These are phyloP conservation scores for Myxozyma melibiosi DNA, from an alignment of 805 yeast species.

Conservation along the genomic window DNA sequence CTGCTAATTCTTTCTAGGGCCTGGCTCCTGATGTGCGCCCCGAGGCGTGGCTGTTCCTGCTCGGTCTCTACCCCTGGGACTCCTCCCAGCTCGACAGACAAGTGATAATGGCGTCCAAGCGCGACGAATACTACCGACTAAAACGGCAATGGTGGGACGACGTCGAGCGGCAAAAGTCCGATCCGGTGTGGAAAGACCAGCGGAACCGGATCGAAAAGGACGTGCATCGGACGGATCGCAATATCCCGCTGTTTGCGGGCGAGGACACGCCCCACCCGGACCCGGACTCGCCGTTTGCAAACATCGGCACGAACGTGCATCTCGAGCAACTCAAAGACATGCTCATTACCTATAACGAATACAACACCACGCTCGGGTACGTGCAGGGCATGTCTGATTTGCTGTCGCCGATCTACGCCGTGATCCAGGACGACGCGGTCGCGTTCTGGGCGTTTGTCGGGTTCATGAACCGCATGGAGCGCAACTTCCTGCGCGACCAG, in stretches of 20 bases:
- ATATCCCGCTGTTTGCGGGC: conserved; percentile 62
- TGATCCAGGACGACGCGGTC: conserved; percentile 66
- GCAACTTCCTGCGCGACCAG: conserved; percentile 89
- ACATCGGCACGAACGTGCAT: conserved; percentile 75
- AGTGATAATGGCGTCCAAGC: conserved; percentile 57
- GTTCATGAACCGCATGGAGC: conserved; percentile 93
- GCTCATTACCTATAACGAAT: conserved; percentile 80
- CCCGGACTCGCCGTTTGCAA: conserved; percentile 56
- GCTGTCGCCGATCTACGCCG: conserved; percentile 76
- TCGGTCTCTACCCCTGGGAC: conserved; percentile 89
- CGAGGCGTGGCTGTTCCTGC: conserved; percentile 83
- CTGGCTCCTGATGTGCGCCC: conserved; percentile 59
- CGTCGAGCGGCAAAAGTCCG: conserved; percentile 54
- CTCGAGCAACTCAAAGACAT: conserved; percentile 72
- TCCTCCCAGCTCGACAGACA: conserved; percentile 69
- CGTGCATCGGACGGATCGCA: conserved; percentile 86
- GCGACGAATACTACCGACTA: conserved; percentile 58
- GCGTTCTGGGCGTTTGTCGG: conserved; percentile 87
- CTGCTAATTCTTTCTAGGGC: conserved; percentile 48
- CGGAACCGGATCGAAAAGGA: conserved; percentile 89
- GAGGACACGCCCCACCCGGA: conserved; percentile 48
- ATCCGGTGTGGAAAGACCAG: conserved; percentile 86
- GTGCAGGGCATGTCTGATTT: conserved; percentile 98
- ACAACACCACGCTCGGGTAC: conserved; percentile 82
- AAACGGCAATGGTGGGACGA: conserved; percentile 75